These are phyloP conservation scores for Tephrocybe sp. DNA, from an alignment of 768 basidiomycete species.

Conservation along the genomic window DNA sequence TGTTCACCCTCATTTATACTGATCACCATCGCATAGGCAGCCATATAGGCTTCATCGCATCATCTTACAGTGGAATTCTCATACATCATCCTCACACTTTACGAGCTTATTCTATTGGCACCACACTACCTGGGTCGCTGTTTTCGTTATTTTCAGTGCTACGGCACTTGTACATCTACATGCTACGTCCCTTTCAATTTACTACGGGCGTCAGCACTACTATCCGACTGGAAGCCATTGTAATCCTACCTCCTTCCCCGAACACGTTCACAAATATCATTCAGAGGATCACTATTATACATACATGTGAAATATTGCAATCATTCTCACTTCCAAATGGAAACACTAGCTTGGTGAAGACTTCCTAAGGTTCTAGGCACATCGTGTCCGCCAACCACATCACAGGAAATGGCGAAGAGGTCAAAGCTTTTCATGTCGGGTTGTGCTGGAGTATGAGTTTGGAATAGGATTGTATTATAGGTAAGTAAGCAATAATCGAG, in stretches of 20 bases:
- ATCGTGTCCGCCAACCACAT: too few relatives aligned
- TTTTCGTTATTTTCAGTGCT: neutral
- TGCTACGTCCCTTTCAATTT: neutral
- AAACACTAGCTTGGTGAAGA: too few relatives aligned
- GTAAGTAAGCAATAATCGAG: neutral
- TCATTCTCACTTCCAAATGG: neutral
- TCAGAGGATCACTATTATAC: too few relatives aligned
- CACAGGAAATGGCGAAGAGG: too few relatives aligned
- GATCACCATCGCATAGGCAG: slow-evolving; percentile 6
- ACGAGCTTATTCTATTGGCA: slow-evolving; percentile 7
- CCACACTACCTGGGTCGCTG: neutral
- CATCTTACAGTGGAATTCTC: neutral
- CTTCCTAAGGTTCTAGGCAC: too few relatives aligned
- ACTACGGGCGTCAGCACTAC: too few relatives aligned
- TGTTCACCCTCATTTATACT: slow-evolving; percentile 16
- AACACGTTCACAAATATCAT: too few relatives aligned
- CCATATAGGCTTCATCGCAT: neutral
- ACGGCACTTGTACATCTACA: slow-evolving; percentile 1
- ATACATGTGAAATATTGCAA: slow-evolving; percentile 1
- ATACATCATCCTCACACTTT: neutral
- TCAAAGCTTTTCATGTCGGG: neutral
- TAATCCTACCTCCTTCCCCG: too few relatives aligned
- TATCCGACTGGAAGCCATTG: too few relatives aligned
- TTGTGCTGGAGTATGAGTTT: neutral
- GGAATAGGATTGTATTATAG: slow-evolving; percentile 6